Evolutionary conservation across 306 rosid genomes (phyloP).

Genomic region (Vigna unguiculata): DNA sequence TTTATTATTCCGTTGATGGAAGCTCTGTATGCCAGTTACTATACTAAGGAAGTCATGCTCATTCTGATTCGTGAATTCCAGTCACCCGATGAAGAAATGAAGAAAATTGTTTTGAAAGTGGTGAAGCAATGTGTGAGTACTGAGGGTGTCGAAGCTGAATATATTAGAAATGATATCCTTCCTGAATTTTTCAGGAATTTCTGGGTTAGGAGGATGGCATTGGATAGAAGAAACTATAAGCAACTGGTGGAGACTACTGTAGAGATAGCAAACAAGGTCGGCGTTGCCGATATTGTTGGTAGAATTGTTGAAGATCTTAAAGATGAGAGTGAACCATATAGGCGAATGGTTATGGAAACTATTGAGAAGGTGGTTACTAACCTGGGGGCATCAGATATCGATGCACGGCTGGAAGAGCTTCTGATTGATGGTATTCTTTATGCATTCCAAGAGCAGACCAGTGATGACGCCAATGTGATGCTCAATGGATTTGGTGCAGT

Average conservation of each 20-base stretch:
- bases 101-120: slow-evolving; percentile 93
- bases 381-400: slow-evolving; percentile 90
- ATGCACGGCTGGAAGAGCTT: slow-evolving; percentile 92
- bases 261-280: slow-evolving; percentile 95
- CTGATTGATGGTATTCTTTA: slow-evolving; percentile 94
- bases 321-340: slow-evolving; percentile 97
- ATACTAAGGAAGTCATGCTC: slow-evolving; percentile 94
- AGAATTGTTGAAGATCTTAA: slow-evolving; percentile 95
- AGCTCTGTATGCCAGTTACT: slow-evolving; percentile 90
- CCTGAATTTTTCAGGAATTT: slow-evolving; percentile 93
- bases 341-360: slow-evolving; percentile 99
- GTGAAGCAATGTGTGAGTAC: slow-evolving; percentile 98
- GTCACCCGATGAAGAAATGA: slow-evolving; percentile 99
- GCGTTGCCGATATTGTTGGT: slow-evolving; percentile 95
- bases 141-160: slow-evolving; percentile 95
- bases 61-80: slow-evolving; percentile 91
- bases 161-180: slow-evolving; percentile 57
- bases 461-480: slow-evolving; percentile 98
- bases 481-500: slow-evolving; percentile 97
- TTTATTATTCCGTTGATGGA: slow-evolving; percentile 96
- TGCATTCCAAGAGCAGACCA: slow-evolving; percentile 99
- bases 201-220: slow-evolving; percentile 99
- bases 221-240: slow-evolving; percentile 90
- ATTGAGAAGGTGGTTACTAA: slow-evolving; percentile 96
- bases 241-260: slow-evolving; percentile 96